phyloP scores from a whole-genome alignment of 1,284 basidiomycete genomes.

The Veloboletus limbatus region DNA sequence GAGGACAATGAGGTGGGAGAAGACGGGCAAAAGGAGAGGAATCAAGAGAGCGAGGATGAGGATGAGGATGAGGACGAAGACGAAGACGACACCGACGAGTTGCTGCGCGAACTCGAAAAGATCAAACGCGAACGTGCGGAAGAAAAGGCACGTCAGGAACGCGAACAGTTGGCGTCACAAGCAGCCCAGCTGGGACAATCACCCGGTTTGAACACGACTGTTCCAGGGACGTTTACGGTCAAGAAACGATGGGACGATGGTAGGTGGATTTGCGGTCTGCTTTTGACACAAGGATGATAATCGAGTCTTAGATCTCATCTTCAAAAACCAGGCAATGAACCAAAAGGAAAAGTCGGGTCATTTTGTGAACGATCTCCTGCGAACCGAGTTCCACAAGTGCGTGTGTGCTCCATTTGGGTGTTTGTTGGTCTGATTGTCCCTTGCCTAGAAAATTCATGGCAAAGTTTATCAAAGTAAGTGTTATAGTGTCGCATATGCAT shows the following conservation, averaged over 20 bases:
- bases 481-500: background rate
- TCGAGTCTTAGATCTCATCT: slow-evolving; percentile 72
- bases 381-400: slow-evolving; percentile 90
- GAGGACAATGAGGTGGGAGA: slow-evolving; percentile 60
- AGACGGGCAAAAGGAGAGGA: slow-evolving; percentile 38
- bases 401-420: slow-evolving; percentile 27
- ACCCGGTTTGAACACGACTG: slow-evolving; percentile 66
- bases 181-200: slow-evolving; percentile 74
- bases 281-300: background rate
- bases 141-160: slow-evolving; percentile 83
- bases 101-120: slow-evolving; percentile 90
- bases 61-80: slow-evolving; percentile 54
- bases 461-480: slow-evolving; percentile 28
- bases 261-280: slow-evolving; percentile 35
- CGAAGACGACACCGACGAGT: slow-evolving; percentile 87
- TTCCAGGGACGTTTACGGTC: slow-evolving; percentile 83
- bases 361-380: slow-evolving; percentile 90
- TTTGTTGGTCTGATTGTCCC: slow-evolving; percentile 5
- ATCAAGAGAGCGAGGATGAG: slow-evolving; percentile 37
- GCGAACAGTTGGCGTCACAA: slow-evolving; percentile 66
- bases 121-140: slow-evolving; percentile 93
- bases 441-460: slow-evolving; percentile 27
- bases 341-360: slow-evolving; percentile 65
- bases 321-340: slow-evolving; percentile 92
- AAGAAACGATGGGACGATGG: slow-evolving; percentile 95